Percentiles rank a stretch among this genome's conserved stretches.
phyloP scores from a whole-genome alignment of 2,329 filamentous ascomycete species.

The Trichoderma sp. region DNA sequence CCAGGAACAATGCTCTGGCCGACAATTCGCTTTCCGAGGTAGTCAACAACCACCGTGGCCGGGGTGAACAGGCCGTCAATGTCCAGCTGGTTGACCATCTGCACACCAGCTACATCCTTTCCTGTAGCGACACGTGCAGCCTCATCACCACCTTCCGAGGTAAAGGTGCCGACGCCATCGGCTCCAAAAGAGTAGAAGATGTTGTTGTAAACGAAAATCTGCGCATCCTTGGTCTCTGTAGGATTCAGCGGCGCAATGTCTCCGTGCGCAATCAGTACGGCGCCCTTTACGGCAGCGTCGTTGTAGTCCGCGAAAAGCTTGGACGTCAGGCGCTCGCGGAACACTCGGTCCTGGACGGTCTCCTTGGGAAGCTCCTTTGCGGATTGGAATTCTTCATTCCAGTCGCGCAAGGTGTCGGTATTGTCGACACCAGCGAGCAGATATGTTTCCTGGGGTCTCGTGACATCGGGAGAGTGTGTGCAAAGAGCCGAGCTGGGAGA shows the following conservation, averaged over 20 bases:
- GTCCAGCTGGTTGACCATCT: slow-evolving; percentile 94
- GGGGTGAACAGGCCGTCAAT: slow-evolving; percentile 93
- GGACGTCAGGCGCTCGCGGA: slow-evolving; percentile 88
- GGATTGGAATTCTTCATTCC: slow-evolving; percentile 99
- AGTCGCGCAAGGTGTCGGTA: slow-evolving; percentile 90
- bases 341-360: slow-evolving; percentile 91
- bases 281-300: slow-evolving; percentile 88
- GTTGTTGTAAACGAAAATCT: slow-evolving; percentile 99
- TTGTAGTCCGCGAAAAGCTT: slow-evolving; percentile 98
- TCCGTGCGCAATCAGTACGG: slow-evolving; percentile 86
- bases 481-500: slow-evolving; percentile 63
- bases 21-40: slow-evolving; percentile 94
- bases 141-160: slow-evolving; percentile 93
- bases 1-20: slow-evolving; percentile 97
- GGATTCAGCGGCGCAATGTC: slow-evolving; percentile 94
- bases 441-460: slow-evolving; percentile 89
- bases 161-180: slow-evolving; percentile 96
- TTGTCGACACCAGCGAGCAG: slow-evolving; percentile 89
- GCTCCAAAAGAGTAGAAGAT: slow-evolving; percentile 99
- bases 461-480: slow-evolving; percentile 78
- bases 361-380: slow-evolving; percentile 93
- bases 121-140: slow-evolving; percentile 93
- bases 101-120: slow-evolving; percentile 93
- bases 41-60: slow-evolving; percentile 94
- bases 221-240: slow-evolving; percentile 86